phyloP scores from a whole-genome alignment of 768 basidiomycete species.

The Suillus decipiens region DNA sequence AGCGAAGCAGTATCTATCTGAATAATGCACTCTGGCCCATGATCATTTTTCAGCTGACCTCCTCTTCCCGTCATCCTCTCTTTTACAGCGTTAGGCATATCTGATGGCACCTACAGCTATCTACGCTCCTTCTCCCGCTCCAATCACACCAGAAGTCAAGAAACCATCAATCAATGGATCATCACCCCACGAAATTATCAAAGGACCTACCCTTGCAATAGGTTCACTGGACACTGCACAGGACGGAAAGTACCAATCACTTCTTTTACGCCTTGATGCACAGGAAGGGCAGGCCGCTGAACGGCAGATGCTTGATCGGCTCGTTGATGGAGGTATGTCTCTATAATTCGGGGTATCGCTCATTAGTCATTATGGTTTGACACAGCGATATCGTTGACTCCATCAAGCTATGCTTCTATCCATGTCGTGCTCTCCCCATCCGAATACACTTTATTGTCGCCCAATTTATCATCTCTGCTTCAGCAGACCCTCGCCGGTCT shows the following conservation, averaged over 20 bases:
- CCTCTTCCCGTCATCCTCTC: slow-evolving; percentile 4
- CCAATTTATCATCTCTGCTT: slow-evolving; percentile 57
- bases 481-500: slow-evolving; percentile 61
- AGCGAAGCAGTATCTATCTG: slow-evolving; percentile 18
- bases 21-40: slow-evolving; percentile 16
- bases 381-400: slow-evolving; percentile 57
- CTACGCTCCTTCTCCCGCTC: slow-evolving; percentile 27
- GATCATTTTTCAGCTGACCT: slow-evolving; percentile 2
- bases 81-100: not conserved
- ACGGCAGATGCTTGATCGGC: slow-evolving; percentile 78
- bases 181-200: slow-evolving; percentile 6
- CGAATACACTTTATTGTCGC: slow-evolving; percentile 61
- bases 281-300: slow-evolving; percentile 54
- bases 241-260: slow-evolving; percentile 75
- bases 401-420: slow-evolving; percentile 61
- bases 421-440: slow-evolving; percentile 63
- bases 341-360: slow-evolving; percentile 4
- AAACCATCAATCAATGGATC: slow-evolving; percentile 16
- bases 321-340: slow-evolving; percentile 74
- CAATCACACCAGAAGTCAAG: slow-evolving; percentile 17
- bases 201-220: slow-evolving; percentile 66
- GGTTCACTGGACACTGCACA: slow-evolving; percentile 78
- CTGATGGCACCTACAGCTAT: slow-evolving; percentile 68
- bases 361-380: slow-evolving; percentile 5
- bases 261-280: slow-evolving; percentile 61